Evolutionary conservation across 129 eudicot genomes (phyloP), one percentile per base, ranked within the genome.

Genomic region (Saussurea involucrata): DNA sequence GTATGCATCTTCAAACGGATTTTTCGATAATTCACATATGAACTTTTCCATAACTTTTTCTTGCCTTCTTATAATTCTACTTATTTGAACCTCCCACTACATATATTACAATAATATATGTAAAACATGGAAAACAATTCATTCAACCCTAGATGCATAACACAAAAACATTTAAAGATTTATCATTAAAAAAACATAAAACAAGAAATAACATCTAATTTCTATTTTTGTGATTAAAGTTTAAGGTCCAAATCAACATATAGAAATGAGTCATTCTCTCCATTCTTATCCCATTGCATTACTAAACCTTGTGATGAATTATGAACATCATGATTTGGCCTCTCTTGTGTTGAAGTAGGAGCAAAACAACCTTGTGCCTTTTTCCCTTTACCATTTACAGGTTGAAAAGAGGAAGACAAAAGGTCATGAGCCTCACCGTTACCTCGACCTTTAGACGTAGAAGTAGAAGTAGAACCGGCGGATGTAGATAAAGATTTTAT

Each of bases 161-260:
- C 65, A 12, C 18, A 79, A 22, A 61, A 66, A 80, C 65, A 66
- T 66, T 46, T 17, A 66, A 55, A 34, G 20, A 66, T 65, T 55
- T 11, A 66, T 0, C 27, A 44, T 2, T 1, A 29, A 6, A 67
- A n/a, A 22, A 22, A 2, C 15, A 44, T 28, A 63, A 73, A 73
- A 73, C 8, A 15, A 5, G 4, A 49, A 24, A 80, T 24, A 55
- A 4, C 63, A 80, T 32, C 68, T 10, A 24, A 27, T 6, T 32
- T 6, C 22, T 70, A 42, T 36, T 66, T 66, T 80, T 36, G 31
- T 24, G 18, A 49, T 73, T 33, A 66, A 34, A 80, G 79, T 68
- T 80, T 73, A 34, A 80, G 79, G 24, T 73, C 75, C 79, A 80
- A 68, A 67, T 73, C 84, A 55, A 58, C 63, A 18, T 67, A 65